Percentiles rank a stretch among this genome's conserved stretches.
Conservation (phyloP, 1,284 basidiomycete genomes). For the Irpex lacteus region DNA sequence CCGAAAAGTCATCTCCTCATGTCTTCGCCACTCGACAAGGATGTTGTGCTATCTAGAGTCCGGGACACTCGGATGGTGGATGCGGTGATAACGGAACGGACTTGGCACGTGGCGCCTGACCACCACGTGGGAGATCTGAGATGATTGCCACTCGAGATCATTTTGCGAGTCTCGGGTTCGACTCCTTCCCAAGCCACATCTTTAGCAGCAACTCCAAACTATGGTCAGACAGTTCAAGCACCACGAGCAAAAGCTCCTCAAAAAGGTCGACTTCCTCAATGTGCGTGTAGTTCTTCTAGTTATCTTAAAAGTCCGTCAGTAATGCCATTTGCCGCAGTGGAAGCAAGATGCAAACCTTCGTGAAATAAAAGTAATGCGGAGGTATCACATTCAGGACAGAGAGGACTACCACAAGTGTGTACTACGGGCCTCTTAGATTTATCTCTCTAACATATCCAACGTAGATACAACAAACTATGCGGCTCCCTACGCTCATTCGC, state of each 20-base stretch:
- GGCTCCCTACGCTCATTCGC: conserved; percentile 86
- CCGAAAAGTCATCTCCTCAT: too few species aligned
- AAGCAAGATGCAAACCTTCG: conserved; percentile 92
- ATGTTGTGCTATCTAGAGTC: too few species aligned
- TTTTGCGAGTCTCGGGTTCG: neutral
- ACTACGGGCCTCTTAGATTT: too few species aligned
- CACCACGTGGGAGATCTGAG: neutral
- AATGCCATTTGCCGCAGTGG: conserved; percentile 60
- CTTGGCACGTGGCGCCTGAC: too few species aligned
- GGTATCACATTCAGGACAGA: conserved; percentile 93
- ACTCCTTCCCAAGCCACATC: neutral
- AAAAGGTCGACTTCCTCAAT: conserved; percentile 92
- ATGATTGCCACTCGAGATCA: neutral
- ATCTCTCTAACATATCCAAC: conserved; percentile 8
- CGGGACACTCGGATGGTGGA: too few species aligned
- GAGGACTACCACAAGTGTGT: conserved; percentile 93
- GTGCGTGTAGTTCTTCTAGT: conserved; percentile 39
- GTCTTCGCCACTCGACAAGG: too few species aligned
- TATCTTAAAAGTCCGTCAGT: too few species aligned
- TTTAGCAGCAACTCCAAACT: neutral
- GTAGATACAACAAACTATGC: conserved; percentile 93
- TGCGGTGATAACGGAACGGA: too few species aligned
- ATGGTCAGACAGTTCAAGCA: conserved; percentile 91
- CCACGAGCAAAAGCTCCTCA: conserved; percentile 92
- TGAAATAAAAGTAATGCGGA: conserved; percentile 93